Evolutionary conservation across 2,329 filamentous ascomycete genomes (phyloP), one percentile per base, ranked within the genome.

Genomic region (Diaporthe vaccinii): DNA sequence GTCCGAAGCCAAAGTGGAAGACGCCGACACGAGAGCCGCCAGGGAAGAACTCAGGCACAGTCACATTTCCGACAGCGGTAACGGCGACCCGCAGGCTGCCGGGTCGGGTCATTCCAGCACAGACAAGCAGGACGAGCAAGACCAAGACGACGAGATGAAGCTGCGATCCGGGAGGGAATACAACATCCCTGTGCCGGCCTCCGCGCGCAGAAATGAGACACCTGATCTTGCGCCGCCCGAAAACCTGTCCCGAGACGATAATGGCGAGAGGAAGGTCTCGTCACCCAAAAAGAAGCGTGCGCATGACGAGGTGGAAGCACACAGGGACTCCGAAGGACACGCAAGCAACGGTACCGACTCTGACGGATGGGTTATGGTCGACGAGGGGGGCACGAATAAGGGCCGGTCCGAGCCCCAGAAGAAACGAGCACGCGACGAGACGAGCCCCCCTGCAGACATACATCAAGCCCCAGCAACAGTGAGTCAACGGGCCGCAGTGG

Each of bases 231-330:
- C 59, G 39, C 62, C 62, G 51, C 80, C 81, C 62, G 82, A 84
- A 72, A 79, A 81, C 76, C 76, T 80, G 28, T 80, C 83, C 74
- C 77, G 79, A n/a, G 80, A 82, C 46, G 83, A 87, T 71, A 82
- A 84, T 51, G 80, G 86, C 78, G 87, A 84, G 80, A 88, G 91
- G 67, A 85, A 87, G 74, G 80, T 91, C 59, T 85, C 87, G 28
- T 92, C 90, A 17, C 91, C 91, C 41, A 93, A 92, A 85, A 93
- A 93, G 86, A 93, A 93, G 85, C 87, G 91, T 78, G 88, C 86
- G 39, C 89, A 90, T 78, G 90, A 91, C 77, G 87, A 92, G 81
- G 83, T 91, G 22, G 91, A 92, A 39, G 85, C 88, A 65, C 82
- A 84, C 68, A 86, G 84, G 78, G 86, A 86, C 53, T 76, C 82